Evolutionary conservation across 257 asterid genomes (phyloP), one percentile per base, ranked within the genome.

Genomic region (Vinca minor): DNA sequence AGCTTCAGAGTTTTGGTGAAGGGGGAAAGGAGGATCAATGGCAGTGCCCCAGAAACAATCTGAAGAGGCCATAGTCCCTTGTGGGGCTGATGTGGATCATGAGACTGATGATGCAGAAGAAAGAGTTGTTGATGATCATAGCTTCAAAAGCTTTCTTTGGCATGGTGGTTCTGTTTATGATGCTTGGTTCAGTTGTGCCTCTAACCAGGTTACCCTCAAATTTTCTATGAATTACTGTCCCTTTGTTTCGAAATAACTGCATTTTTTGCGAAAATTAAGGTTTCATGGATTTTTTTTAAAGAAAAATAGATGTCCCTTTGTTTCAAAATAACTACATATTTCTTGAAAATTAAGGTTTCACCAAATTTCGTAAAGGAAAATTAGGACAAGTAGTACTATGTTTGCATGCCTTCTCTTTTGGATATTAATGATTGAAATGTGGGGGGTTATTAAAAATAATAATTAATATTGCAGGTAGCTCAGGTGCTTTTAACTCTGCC

Each of bases 171-270:
- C 96, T 63, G 87, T 79, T 55, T 87, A 80, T 76, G 96, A 89
- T 65, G 96, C 96, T 63, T 89, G 96, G 96, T 89, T 89, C 80
- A 86, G 96, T 53, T 89, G 96, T 64, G 87, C 96, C 10, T 89
- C 96, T 29, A 89, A 89, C 70, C 96, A 88, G 78, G 96, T 88
- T n/a, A n/a, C n/a, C n/a, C n/a, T n/a, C n/a, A n/a, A n/a, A n/a
- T n/a, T n/a, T n/a, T n/a, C n/a, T n/a, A n/a, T n/a, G n/a, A n/a
- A n/a, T n/a, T n/a, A n/a, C n/a, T n/a, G n/a, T n/a, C n/a, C n/a
- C n/a, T n/a, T n/a, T n/a, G n/a, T n/a, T n/a, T n/a, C n/a, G n/a
- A n/a, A n/a, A n/a, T n/a, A n/a, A n/a, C n/a, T n/a, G n/a, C n/a
- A n/a, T n/a, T n/a, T n/a, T n/a, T n/a, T n/a, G n/a, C n/a, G n/a